Percentiles rank a stretch among this genome's conserved stretches.
Conservation (phyloP, 257 asterid genomes). For the Orobanche coerulescens region DNA sequence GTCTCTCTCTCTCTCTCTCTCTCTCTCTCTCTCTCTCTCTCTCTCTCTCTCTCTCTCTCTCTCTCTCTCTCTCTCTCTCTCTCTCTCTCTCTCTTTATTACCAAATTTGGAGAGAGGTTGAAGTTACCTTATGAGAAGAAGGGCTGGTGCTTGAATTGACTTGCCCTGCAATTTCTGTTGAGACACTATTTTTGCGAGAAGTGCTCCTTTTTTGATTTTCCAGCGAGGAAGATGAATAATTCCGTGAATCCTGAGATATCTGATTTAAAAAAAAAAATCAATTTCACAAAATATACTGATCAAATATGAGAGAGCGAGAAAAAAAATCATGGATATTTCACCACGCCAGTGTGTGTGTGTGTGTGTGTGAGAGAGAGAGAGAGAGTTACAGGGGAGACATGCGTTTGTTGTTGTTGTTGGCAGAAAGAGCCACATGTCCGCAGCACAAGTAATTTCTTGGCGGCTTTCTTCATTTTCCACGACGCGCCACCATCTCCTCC, state of each 20-base stretch:
- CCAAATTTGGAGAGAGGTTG: too few relatives aligned
- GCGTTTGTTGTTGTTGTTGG: constrained; percentile 20
- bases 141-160: constrained; percentile 25
- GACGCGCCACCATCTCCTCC: constrained; percentile 38
- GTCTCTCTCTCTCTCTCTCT: too few relatives aligned
- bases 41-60: too few relatives aligned
- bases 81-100: too few relatives aligned
- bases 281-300: not conserved
- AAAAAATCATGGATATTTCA: not conserved
- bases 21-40: too few relatives aligned
- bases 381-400: constrained; percentile 16
- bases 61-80: too few relatives aligned
- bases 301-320: not conserved
- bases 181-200: constrained; percentile 12
- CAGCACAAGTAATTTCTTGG: constrained; percentile 37
- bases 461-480: constrained; percentile 46
- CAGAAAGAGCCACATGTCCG: constrained; percentile 47
- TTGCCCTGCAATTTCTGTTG: constrained; percentile 25
- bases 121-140: constrained; percentile 41
- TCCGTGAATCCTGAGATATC: constrained; percentile 30
- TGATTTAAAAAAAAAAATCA: constrained; percentile 15
- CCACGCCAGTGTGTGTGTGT: not conserved
- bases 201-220: constrained; percentile 19
- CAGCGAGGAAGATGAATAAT: constrained; percentile 5
- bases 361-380: not conserved